Base-by-base conservation (phyloP, 805 yeast species). In the Kodamaea hsintzibuensis region DNA sequence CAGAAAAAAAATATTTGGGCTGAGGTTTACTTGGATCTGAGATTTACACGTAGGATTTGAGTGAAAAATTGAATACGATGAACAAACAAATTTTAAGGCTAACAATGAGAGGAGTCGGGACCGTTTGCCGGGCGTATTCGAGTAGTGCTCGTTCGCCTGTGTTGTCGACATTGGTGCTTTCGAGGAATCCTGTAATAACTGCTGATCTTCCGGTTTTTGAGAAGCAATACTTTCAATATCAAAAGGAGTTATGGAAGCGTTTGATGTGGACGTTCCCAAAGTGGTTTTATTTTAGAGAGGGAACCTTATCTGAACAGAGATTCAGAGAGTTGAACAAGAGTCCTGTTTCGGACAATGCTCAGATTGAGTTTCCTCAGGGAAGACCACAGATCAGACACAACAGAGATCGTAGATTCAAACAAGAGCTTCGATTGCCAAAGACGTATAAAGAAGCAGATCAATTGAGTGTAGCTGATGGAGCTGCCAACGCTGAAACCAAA, bases 251-350 rank as follows among this genome's bases (percentile, higher is more conserved):
- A 52, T 92, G 91, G 77, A 85, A 85, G 65, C 82, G 98, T 63
- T 78, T 95, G 60, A 91, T 92, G 96, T 91, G 97, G 97, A 91
- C 98, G 0, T 95, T 95, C 71, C 98, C 99, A 4, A 85, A 87
- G 62, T 91, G 91, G 82, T 92, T 84, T 67, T 95, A 92, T 74
- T 95, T 86, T 76, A 89, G 88, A 66, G 86, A 82, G 62, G 98
- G 98, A 57, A 87, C 98, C 0, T 77, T 95, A 57, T 83, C 96
- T 2, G 97, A 91, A 68, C 89, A 91, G 67, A 83, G 82, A 61
- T 93, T 84, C 71, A 73, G 85, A 51, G 83, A 84, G 61, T 85
- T 86, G 30, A 96, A 93, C 67, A 82, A 78, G 55, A 85, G 86
- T 52, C 96, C 97, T 7, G 82, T 85, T 3, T 79, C 84, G 39